Evolutionary conservation across 441 rosid genomes (phyloP).

Genomic region (Jatropha podagrica): DNA sequence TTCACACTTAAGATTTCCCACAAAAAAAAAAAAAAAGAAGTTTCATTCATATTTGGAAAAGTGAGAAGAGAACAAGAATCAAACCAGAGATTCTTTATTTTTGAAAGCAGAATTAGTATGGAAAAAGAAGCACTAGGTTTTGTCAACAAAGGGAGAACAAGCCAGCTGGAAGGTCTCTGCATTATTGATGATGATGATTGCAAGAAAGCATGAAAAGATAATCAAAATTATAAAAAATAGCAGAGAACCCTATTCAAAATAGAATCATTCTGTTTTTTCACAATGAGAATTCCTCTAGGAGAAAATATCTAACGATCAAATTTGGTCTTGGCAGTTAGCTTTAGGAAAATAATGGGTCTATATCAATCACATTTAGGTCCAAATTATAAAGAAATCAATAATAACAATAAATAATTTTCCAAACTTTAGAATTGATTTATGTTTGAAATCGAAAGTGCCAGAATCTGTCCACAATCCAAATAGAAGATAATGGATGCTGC

Average conservation of each 20-base stretch:
- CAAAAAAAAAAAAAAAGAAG: neutral
- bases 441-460: constrained; percentile 2
- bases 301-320: constrained; percentile 7
- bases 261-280: constrained; percentile 8
- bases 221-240: neutral
- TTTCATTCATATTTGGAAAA: neutral
- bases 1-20: constrained; percentile 2
- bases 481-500: constrained; percentile 1
- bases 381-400: neutral
- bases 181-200: constrained; percentile 15
- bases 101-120: neutral
- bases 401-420: neutral
- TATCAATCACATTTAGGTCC: no score
- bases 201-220: constrained; percentile 1
- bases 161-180: constrained; percentile 23
- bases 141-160: constrained; percentile 15
- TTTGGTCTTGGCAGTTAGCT: no score
- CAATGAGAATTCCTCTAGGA: neutral
- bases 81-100: constrained; percentile 18
- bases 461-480: neutral
- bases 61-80: constrained; percentile 6
- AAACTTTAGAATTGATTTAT: neutral
- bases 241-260: neutral
- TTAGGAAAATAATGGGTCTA: no score
- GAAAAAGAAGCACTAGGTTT: constrained; percentile 20